Evolutionary conservation across 768 basidiomycete genomes (phyloP), one percentile per base, ranked within the genome.

Genomic region (Tephrocybe rancida): DNA sequence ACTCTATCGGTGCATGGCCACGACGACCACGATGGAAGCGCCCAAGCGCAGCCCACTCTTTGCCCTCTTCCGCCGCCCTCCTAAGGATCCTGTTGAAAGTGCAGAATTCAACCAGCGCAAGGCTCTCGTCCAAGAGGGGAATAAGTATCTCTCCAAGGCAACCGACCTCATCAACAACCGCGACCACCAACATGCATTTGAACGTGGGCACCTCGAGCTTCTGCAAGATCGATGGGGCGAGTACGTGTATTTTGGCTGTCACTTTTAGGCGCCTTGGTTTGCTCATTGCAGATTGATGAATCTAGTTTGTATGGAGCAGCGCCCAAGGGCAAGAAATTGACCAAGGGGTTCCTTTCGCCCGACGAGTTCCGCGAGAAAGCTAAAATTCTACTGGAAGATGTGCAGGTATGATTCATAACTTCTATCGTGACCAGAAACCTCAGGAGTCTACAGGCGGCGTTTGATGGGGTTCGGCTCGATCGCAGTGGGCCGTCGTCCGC

Each of bases 291-390:
- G 11, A 30, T 49, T 47, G 41, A 43, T 21, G n/a, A n/a, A 27
- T 27, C 21, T 32, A 64, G 61, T 30, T 38, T 64, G 26, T 62
- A 62, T 25, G 59, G 63, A 25, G 52, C 54, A 1, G 63, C 61
- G 19, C 63, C 63, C 2, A 58, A 59, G 34, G 63, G 59, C 37
- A 64, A 62, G 52, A 64, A 64, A 41, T 41, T 60, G n/a, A 56
- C 52, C 29, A 64, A 64, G 44, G 63, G 63, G 13, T 18, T 46
- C 11, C 24, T 64, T 7, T 42, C 49, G 9, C 55, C 61, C 6
- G 63, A 64, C 21, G 63, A 64, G 1, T 64, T 64, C 32, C 61
- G 57, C 19, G 63, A 64, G 18, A 60, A 57, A 37, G 47, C 61
- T 16, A 54, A 35, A 24, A 32, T 49, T 21, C 39, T 64, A 24